phyloP scores from a whole-genome alignment of 2,329 filamentous ascomycete genomes.

The Chalara sp. region DNA sequence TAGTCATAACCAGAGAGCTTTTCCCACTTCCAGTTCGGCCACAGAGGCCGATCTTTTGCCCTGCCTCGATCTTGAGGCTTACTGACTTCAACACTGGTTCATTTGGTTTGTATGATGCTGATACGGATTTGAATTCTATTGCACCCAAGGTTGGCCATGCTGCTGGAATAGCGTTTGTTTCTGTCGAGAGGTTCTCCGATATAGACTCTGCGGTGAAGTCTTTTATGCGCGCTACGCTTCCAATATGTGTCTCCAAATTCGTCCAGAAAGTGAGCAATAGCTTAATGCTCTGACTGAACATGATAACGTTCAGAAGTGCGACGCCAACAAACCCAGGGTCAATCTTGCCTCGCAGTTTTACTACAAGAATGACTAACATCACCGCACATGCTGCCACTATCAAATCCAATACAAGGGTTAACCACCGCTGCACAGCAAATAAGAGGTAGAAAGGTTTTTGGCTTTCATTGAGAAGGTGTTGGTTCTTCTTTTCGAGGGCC shows the following conservation, averaged over 20 bases:
- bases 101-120: slow-evolving; percentile 6
- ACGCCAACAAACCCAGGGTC: slow-evolving; percentile 15
- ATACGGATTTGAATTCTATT: slow-evolving; percentile 17
- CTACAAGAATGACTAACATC: slow-evolving; percentile 14
- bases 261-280: slow-evolving; percentile 30
- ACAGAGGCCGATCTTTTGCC: slow-evolving; percentile 42
- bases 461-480: slow-evolving; percentile 38
- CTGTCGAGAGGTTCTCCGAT: slow-evolving; percentile 28
- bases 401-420: slow-evolving; percentile 47
- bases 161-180: slow-evolving; percentile 1
- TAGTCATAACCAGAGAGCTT: slow-evolving; percentile 38
- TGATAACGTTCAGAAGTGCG: slow-evolving; percentile 14
- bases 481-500: slow-evolving; percentile 27
- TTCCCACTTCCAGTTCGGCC: slow-evolving; percentile 39
- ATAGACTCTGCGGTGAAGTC: slow-evolving; percentile 39
- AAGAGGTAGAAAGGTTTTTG: slow-evolving; percentile 52
- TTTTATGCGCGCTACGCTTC: slow-evolving; percentile 48
- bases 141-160: slow-evolving; percentile 16
- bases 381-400: slow-evolving; percentile 18
- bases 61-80: slow-evolving; percentile 40
- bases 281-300: slow-evolving; percentile 10
- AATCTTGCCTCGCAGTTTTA: slow-evolving; percentile 6
- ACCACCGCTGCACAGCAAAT: slow-evolving; percentile 50
- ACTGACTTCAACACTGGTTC: slow-evolving; percentile 17
- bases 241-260: slow-evolving; percentile 49